Conservation (phyloP, 2,329 filamentous ascomycete genomes). For the Rhinocladiella mackenziei region DNA sequence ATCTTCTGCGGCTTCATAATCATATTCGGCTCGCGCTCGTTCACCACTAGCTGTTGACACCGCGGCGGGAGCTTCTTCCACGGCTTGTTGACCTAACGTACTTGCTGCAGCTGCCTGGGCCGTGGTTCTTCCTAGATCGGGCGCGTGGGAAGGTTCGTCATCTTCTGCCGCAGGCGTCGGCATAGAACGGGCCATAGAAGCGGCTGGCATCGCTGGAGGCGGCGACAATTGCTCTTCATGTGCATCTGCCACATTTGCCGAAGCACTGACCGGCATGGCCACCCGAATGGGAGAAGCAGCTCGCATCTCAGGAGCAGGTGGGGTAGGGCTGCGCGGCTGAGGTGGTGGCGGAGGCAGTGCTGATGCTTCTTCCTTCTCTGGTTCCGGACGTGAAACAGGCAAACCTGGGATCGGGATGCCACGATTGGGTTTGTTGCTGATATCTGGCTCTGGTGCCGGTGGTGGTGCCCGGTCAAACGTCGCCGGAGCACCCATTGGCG, state of each 20-base stretch:
- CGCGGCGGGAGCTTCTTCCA: slow-evolving; percentile 41
- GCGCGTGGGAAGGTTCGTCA: slow-evolving; percentile 60
- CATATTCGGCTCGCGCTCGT: slow-evolving; percentile 79
- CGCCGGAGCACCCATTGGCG: slow-evolving; percentile 61
- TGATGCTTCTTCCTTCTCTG: slow-evolving; percentile 42
- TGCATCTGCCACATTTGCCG: slow-evolving; percentile 43
- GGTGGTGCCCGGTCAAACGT: slow-evolving; percentile 41
- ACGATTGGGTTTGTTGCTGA: slow-evolving; percentile 64
- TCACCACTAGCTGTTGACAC: slow-evolving; percentile 52
- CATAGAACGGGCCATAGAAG: slow-evolving; percentile 53
- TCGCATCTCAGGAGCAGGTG: slow-evolving; percentile 48
- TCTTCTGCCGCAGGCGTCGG: slow-evolving; percentile 61
- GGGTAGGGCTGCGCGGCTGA: slow-evolving; percentile 43
- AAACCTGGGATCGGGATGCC: slow-evolving; percentile 77
- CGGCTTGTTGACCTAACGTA: slow-evolving; percentile 44
- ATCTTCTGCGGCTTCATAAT: slow-evolving; percentile 96
- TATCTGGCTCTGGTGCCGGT: slow-evolving; percentile 59
- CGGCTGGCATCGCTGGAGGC: slow-evolving; percentile 54
- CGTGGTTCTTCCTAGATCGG: slow-evolving; percentile 59
- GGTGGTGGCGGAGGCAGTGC: slow-evolving; percentile 45
- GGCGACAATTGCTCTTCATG: slow-evolving; percentile 42
- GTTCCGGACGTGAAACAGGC: slow-evolving; percentile 57
- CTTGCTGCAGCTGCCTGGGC: slow-evolving; percentile 53
- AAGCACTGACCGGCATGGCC: slow-evolving; percentile 70
- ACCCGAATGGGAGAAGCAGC: slow-evolving; percentile 75